These are phyloP conservation scores for Scutellaria galericulata DNA, from an alignment of 257 asterid genomes.

Conservation along the genomic window DNA sequence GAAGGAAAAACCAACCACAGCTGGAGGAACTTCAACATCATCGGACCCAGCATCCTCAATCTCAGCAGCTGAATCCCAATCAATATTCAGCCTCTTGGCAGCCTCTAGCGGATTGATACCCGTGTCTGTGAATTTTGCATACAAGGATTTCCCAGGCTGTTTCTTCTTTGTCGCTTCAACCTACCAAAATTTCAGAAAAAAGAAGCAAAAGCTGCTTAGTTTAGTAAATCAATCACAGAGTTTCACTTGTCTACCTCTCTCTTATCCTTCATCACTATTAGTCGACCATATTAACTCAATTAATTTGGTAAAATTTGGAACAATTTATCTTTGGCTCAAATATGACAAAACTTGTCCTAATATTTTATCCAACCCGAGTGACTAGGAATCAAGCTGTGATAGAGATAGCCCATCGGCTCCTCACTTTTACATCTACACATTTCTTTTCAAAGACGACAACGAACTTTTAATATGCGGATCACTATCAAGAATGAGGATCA, in stretches of 20 bases:
- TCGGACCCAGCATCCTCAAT: slow-evolving; percentile 66
- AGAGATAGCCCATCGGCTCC: slow-evolving; percentile 6
- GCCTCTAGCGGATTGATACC: slow-evolving; percentile 86
- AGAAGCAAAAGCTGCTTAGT: slow-evolving; percentile 5
- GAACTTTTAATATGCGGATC: background rate
- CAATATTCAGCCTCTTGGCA: slow-evolving; percentile 83
- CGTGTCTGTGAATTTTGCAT: slow-evolving; percentile 85
- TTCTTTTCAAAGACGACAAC: background rate
- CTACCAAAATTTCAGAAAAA: slow-evolving; percentile 43
- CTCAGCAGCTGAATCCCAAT: slow-evolving; percentile 97
- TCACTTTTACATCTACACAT: background rate
- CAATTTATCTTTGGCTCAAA: background rate
- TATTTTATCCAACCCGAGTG: slow-evolving; percentile 11
- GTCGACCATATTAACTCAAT: slow-evolving; percentile 6
- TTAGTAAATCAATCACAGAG: background rate
- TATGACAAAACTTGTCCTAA: background rate
- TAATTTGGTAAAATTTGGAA: slow-evolving; percentile 14
- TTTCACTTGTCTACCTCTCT: slow-evolving; percentile 2
- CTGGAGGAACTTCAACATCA: slow-evolving; percentile 78
- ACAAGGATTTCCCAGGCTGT: slow-evolving; percentile 63
- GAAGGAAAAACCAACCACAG: slow-evolving; percentile 59
- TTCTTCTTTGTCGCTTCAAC: slow-evolving; percentile 62
- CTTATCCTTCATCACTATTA: background rate
- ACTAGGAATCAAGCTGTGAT: slow-evolving; percentile 8
- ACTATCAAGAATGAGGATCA: too few relatives aligned